Evolutionary conservation across 78 protist genomes (phyloP), one percentile per base, ranked within the genome.

Genomic region (Paulinella micropora): DNA sequence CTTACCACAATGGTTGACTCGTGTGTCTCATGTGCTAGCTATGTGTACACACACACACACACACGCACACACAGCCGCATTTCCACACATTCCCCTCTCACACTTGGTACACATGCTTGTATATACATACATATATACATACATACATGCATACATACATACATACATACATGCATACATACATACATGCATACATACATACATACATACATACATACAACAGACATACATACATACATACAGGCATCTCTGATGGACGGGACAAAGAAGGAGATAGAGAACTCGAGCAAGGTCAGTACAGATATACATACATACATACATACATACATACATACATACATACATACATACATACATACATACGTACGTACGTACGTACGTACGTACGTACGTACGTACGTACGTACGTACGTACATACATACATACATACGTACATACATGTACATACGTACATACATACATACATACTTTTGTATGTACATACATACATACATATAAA

Each of bases 261-360:
- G n/a, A n/a, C n/a, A n/a, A 79, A 6, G 26, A 79, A 2, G 26
- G 37, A 79, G 4, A 79, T 28, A 79, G 23, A 79, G 37, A 79
- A 2, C 4, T 32, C 4, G 23, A 79, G 3, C 4, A 2, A 79
- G 3, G 26, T n/a, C n/a, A n/a, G n/a, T n/a, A n/a, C n/a, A n/a
- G n/a, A n/a, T n/a, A n/a, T n/a, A n/a, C n/a, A n/a, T n/a, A n/a
- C n/a, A n/a, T n/a, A n/a, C n/a, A n/a, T 6, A 79, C 6, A 79
- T 6, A 79, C 83, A 79, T 79, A 79, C 83, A 79, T 6, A 79
- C 83, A 79, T 6, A 79, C 83, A 79, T 79, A 79, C 83, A 79
- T 79, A 79, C 83, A 79, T 79, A 79, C 83, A 79, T 79, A 79
- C 83, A 79, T 79, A 79, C 83, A 79, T 79, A 79, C 83, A 79